A percentile compares a stretch with the other conserved stretches of the same genome.
Evolutionary conservation across 2,329 filamentous ascomycete genomes (phyloP).

Genomic region (Cercospora canescens): DNA sequence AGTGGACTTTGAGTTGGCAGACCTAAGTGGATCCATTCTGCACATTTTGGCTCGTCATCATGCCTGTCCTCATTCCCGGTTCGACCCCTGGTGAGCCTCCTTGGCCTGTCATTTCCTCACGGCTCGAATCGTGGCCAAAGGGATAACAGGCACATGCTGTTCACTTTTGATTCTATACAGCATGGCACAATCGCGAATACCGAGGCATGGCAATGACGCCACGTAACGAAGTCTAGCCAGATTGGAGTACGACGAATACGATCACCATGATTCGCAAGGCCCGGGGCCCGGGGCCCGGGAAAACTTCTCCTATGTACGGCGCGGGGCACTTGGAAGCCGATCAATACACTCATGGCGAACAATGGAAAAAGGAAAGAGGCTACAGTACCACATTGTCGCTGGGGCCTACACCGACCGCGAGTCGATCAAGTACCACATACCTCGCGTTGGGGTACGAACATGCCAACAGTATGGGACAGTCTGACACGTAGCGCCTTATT

Average conservation of each 20-base stretch:
- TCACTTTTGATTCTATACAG: background rate
- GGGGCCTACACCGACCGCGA: no score
- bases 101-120: background rate
- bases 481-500: background rate
- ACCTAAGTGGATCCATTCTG: background rate
- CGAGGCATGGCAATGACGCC: background rate
- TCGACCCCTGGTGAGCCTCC: background rate
- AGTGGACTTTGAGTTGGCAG: conserved; percentile 8
- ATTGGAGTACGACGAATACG: background rate
- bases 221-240: background rate
- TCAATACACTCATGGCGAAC: background rate
- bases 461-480: background rate
- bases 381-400: no score
- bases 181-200: no score
- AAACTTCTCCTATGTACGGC: no score
- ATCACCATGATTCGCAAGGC: background rate
- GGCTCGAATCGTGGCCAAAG: background rate
- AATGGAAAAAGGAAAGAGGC: background rate
- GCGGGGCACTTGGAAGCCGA: no score
- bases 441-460: background rate
- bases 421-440: no score
- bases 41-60: background rate
- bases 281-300: background rate
- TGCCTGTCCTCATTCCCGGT: background rate
- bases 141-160: background rate